These are phyloP conservation scores for Petunia secreta DNA, from an alignment of 257 asterid species.

Conservation along the genomic window DNA sequence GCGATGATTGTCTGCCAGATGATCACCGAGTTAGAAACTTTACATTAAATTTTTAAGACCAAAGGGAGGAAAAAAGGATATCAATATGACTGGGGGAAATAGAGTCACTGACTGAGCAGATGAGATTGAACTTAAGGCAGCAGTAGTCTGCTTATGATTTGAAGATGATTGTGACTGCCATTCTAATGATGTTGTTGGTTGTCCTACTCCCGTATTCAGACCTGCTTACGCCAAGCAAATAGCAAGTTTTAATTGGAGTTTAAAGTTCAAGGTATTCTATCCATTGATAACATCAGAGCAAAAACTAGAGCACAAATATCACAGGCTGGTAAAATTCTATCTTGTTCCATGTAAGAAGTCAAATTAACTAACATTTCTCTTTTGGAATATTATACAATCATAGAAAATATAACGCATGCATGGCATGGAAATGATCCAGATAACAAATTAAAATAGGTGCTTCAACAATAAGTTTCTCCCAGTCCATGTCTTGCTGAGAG, in stretches of 20 bases:
- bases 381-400: background rate
- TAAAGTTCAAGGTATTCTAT: constrained; percentile 12
- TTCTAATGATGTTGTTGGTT: constrained; percentile 60
- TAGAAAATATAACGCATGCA: background rate
- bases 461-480: background rate
- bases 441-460: background rate
- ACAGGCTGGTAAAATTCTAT: background rate
- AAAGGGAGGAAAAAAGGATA: background rate
- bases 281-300: background rate
- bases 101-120: constrained; percentile 72
- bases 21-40: constrained; percentile 19
- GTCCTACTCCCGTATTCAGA: constrained; percentile 61
- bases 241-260: constrained; percentile 14
- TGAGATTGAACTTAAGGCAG: constrained; percentile 69
- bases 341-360: background rate
- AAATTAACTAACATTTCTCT: background rate
- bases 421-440: background rate
- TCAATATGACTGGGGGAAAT: constrained; percentile 14
- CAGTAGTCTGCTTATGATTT: constrained; percentile 45
- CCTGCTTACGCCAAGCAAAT: constrained; percentile 56
- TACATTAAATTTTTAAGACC: background rate
- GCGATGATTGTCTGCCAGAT: constrained; percentile 66
- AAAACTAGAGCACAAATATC: background rate
- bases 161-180: constrained; percentile 71
- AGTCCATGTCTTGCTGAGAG: background rate